Conservation (phyloP, 768 basidiomycete species). For the Tricholoma sp. region DNA sequence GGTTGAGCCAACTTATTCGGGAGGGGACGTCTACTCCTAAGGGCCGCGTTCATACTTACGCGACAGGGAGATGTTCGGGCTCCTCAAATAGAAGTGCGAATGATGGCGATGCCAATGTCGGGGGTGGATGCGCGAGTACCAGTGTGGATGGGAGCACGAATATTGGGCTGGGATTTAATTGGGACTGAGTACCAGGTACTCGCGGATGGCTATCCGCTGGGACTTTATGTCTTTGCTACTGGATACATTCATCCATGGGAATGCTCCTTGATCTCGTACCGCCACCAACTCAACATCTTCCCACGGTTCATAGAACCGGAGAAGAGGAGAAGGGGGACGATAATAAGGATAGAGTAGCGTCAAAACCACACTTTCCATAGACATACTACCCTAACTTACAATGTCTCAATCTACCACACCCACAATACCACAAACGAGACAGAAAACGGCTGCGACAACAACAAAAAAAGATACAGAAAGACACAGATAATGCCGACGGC, state of each 20-base stretch:
- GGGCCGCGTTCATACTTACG: slow-evolving; percentile 16
- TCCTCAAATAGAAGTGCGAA: background rate
- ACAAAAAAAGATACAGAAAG: too few relatives aligned
- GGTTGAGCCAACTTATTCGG: slow-evolving; percentile 49
- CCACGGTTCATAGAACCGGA: slow-evolving; percentile 20
- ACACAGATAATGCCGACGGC: too few relatives aligned
- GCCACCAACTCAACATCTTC: slow-evolving; percentile 24
- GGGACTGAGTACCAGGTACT: background rate
- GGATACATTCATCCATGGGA: background rate
- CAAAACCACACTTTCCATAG: background rate
- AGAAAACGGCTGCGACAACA: too few relatives aligned
- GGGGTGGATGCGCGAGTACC: background rate
- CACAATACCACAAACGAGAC: too few relatives aligned
- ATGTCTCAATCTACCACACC: background rate
- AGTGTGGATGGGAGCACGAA: background rate
- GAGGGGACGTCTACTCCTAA: slow-evolving; percentile 37
- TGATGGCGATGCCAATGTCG: background rate
- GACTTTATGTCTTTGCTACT: background rate
- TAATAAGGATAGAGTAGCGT: background rate
- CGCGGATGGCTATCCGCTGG: background rate
- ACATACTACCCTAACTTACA: background rate
- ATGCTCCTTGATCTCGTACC: slow-evolving; percentile 31
- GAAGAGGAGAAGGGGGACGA: background rate
- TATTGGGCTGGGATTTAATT: slow-evolving; percentile 2
- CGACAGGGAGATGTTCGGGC: slow-evolving; percentile 8